A percentile compares a stretch with the other conserved stretches of the same genome.
These are phyloP conservation scores for Auricularia sp. DNA, from an alignment of 768 basidiomycete genomes.

Conservation along the genomic window DNA sequence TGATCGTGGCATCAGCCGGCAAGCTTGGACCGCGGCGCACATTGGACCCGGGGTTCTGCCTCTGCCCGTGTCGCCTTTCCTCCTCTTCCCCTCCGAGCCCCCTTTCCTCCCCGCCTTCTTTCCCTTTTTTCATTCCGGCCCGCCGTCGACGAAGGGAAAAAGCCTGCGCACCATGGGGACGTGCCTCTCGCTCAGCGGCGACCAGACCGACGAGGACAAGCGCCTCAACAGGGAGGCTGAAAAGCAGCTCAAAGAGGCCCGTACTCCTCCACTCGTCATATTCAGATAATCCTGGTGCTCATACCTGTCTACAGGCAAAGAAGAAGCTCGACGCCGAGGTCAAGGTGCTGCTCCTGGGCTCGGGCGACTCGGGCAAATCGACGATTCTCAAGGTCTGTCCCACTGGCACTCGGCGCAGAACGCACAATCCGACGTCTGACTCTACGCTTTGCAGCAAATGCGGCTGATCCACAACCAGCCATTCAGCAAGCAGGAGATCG, in stretches of 20 bases:
- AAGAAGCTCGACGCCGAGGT: conserved; percentile 60
- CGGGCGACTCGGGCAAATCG: conserved; percentile 89
- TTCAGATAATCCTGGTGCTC: background rate
- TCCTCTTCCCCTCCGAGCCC: background rate
- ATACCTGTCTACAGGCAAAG: conserved; percentile 45
- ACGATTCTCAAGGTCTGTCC: conserved; percentile 70
- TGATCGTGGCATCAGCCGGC: too few species aligned
- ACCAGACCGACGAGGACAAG: conserved; percentile 61
- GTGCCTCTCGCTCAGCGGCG: conserved; percentile 56
- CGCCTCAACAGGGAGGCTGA: conserved; percentile 58
- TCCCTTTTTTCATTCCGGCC: background rate
- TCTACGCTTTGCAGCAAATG: conserved; percentile 66
- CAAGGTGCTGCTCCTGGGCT: conserved; percentile 84
- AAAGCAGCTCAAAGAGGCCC: conserved; percentile 66
- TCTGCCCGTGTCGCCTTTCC: too few species aligned
- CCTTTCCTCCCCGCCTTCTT: background rate
- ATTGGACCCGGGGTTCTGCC: too few species aligned
- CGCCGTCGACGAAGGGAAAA: background rate
- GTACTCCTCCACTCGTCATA: conserved; percentile 4
- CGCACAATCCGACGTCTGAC: background rate
- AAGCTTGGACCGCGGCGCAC: too few species aligned
- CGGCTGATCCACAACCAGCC: conserved; percentile 83
- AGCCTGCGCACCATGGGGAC: conserved; percentile 46
- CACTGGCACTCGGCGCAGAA: background rate
- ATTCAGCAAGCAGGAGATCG: conserved; percentile 73